Evolutionary conservation across 1,284 basidiomycete species (phyloP), one percentile per base, ranked within the genome.

Genomic region (Microbotryum lychnidis-dioicae): DNA sequence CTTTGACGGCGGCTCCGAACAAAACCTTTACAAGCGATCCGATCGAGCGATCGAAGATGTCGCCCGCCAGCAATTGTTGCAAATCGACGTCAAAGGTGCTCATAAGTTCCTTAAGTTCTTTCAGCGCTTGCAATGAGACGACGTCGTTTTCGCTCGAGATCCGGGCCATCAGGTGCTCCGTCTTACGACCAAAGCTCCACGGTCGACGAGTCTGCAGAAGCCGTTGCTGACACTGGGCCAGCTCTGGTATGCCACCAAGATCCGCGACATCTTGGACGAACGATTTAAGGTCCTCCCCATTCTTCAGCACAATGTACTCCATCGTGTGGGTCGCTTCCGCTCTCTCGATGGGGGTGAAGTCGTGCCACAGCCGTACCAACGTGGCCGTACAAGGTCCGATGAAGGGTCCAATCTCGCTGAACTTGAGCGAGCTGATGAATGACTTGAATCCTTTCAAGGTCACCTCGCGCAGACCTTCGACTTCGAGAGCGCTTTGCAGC

Each of bases 371-470:
- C 2, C 84, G 80, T 7, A 93, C 82, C 51, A 97, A 80, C 1
- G 89, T 85, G 1, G 96, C 93, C 33, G 86, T 89, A 0, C 91
- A 96, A 6, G 89, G 83, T 3, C 91, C 92, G 50, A 96, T 81
- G 72, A 91, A 86, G 1, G 89, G 84, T 1, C 89, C 87, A 29
- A 94, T 79, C 64, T 97, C 92, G 45, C 77, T 76, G 29, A 83
- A 81, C 6, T 80, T 78, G 48, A 97, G 76, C 1, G 84, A 85
- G 8, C 79, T 82, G 67, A 97, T 79, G 75, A 97, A 96, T 21
- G 78, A 79, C 59, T 82, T 76, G 92, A 93, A 97, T 54, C 86
- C 89, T 47, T 83, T 78, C 3, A 99, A 79, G 0, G 91, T 89
- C 5, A 85, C 84, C 61, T 87, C 82, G 1, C 88, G 82, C 6